Evolutionary conservation across 306 rosid species (phyloP), one percentile per base, ranked within the genome.

Genomic region (Begonia loranthoides): DNA sequence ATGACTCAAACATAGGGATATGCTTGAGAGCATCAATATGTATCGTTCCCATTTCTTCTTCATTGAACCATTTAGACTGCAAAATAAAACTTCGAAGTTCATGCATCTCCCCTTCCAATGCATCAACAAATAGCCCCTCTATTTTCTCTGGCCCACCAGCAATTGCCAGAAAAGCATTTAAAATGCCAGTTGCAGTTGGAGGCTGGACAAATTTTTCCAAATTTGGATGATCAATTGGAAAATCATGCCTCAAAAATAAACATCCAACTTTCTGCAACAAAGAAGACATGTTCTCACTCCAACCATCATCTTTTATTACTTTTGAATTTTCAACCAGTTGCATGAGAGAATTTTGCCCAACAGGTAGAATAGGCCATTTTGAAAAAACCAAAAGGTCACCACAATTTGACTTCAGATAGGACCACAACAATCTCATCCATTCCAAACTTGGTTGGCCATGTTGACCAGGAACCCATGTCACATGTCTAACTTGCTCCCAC

Each of bases 271-370:
- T 89, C 65, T 57, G 73, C 82, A 89, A 62, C 68, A 89, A 70
- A 68, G 95, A 74, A 69, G 74, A 70, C 90, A 89, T 82, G 67
- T 89, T 89, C 76, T 89, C 97, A 76, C 84, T 89, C 97, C 97
- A 89, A 33, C 95, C 97, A 47, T 80, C 90, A 78, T 80, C 82
- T 75, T 68, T 82, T 58, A 89, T 83, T 64, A 89, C 95, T 49
- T 72, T 73, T 10, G 81, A 82, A 68, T 85, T 82, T 54, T 75
- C 75, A 52, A 53, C 80, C 63, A 89, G 82, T 72, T 73, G 87
- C 81, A 82, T 53, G 65, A 89, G 76, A 75, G 70, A 66, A 56
- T 66, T 68, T 60, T 72, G 58, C 53, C 90, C 94, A 58, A 78
- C 87, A 36, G 97, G 97, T 50, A 89, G 74, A 36, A 89, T 72